These are phyloP conservation scores for Corniculantispora saksenae DNA, from an alignment of 2,329 filamentous ascomycete species.

Conservation along the genomic window DNA sequence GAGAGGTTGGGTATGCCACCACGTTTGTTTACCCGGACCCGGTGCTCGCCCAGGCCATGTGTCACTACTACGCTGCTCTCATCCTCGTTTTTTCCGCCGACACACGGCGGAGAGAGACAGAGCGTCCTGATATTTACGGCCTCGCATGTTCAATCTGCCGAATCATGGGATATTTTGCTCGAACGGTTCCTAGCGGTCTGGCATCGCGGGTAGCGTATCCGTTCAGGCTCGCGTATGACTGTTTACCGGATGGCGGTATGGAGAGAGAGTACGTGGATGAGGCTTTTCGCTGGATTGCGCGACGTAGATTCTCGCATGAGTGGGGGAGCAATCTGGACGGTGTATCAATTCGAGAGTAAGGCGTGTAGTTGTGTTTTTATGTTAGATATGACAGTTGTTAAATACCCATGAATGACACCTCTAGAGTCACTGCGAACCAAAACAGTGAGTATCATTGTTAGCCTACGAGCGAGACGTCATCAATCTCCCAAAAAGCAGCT, in stretches of 20 bases:
- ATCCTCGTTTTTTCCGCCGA: constrained; percentile 1
- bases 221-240: constrained; percentile 4
- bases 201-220: constrained; percentile 2
- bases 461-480: too few relatives aligned
- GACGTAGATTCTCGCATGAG: not conserved
- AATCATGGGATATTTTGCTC: not conserved
- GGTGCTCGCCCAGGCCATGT: constrained; percentile 2
- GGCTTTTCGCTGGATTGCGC: not conserved
- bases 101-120: not conserved
- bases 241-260: not conserved
- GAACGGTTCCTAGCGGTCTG: constrained; percentile 1
- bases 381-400: too few relatives aligned
- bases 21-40: constrained; percentile 2
- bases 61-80: constrained; percentile 3
- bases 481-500: too few relatives aligned
- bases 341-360: not conserved
- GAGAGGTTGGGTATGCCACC: not conserved
- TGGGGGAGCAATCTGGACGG: not conserved
- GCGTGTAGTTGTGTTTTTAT: not conserved
- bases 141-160: constrained; percentile 1
- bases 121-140: not conserved
- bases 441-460: too few relatives aligned
- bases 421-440: too few relatives aligned
- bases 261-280: not conserved
- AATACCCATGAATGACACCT: too few relatives aligned